These are phyloP conservation scores for Cichorium intybus DNA, from an alignment of 140 eudicot species.

Conservation along the genomic window DNA sequence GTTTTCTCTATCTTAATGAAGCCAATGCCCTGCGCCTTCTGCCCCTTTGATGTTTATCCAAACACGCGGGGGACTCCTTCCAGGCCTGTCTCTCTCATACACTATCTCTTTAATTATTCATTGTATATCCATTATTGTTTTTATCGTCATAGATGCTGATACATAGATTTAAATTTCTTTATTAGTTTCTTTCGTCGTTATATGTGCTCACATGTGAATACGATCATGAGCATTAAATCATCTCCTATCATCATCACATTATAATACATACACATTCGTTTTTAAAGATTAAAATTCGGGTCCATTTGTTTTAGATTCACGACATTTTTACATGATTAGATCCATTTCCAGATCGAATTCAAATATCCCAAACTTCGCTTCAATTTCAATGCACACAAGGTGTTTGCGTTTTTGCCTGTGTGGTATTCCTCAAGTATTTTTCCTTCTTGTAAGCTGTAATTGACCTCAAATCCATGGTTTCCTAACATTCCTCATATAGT, in stretches of 20 bases:
- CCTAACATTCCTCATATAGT: not conserved
- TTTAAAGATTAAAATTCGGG: not conserved
- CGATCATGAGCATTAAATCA: constrained; percentile 3
- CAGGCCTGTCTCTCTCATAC: constrained; percentile 16
- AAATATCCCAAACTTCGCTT: not conserved
- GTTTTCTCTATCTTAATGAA: constrained; percentile 16
- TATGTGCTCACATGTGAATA: constrained; percentile 27
- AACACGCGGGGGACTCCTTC: constrained; percentile 5
- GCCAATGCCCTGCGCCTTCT: constrained; percentile 25
- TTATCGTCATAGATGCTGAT: not conserved
- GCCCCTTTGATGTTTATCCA: constrained; percentile 38
- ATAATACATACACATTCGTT: not conserved
- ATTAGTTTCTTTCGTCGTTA: constrained; percentile 17
- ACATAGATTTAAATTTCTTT: not conserved
- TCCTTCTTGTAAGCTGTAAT: not conserved
- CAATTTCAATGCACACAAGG: constrained; percentile 11
- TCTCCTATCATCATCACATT: not conserved
- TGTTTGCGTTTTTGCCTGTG: constrained; percentile 1
- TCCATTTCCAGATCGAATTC: constrained; percentile 1
- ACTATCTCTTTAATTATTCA: constrained; percentile 12
- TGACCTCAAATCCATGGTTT: not conserved
- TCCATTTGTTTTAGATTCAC: not conserved
- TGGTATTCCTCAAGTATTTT: not conserved
- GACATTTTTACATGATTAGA: not conserved
- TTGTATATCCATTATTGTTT: constrained; percentile 12